A percentile compares a stretch with the other conserved stretches of the same genome.
Evolutionary conservation across 2,329 filamentous ascomycete species (phyloP).

Genomic region (Gliomastix tumulicola): DNA sequence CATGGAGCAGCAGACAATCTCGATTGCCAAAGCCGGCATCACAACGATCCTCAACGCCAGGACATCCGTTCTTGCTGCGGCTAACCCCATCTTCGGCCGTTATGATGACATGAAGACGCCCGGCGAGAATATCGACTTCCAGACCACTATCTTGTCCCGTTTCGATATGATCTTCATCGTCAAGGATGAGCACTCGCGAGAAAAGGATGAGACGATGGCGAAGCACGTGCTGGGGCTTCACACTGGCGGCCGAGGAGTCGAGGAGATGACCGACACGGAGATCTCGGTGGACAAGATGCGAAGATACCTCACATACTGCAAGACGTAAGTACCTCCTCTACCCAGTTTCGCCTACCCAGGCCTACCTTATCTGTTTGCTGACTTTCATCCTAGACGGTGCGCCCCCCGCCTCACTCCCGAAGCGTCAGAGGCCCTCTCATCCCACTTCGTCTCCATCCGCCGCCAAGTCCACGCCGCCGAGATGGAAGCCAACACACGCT

Average conservation of each 20-base stretch:
- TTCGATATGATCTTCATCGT: constrained; percentile 99
- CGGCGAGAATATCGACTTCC: constrained; percentile 98
- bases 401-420: constrained; percentile 85
- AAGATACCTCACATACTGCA: constrained; percentile 95
- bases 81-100: constrained; percentile 94
- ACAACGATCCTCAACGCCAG: constrained; percentile 95
- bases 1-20: constrained; percentile 99
- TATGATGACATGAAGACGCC: constrained; percentile 98
- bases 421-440: constrained; percentile 91
- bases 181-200: constrained; percentile 84
- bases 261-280: constrained; percentile 79
- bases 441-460: constrained; percentile 93
- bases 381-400: constrained; percentile 57
- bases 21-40: constrained; percentile 96
- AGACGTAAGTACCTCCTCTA: constrained; percentile 58
- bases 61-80: constrained; percentile 90
- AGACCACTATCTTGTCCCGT: constrained; percentile 94
- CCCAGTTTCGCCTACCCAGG: too few species aligned
- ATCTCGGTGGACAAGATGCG: constrained; percentile 96
- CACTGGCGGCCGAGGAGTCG: constrained; percentile 79
- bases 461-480: constrained; percentile 90
- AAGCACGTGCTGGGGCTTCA: constrained; percentile 97
- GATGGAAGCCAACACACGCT: constrained; percentile 80
- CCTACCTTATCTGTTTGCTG: too few species aligned
- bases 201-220: constrained; percentile 86